Evolutionary conservation across 176 grass and related monocot genomes (phyloP).

Genomic region (Luzula sylvatica): DNA sequence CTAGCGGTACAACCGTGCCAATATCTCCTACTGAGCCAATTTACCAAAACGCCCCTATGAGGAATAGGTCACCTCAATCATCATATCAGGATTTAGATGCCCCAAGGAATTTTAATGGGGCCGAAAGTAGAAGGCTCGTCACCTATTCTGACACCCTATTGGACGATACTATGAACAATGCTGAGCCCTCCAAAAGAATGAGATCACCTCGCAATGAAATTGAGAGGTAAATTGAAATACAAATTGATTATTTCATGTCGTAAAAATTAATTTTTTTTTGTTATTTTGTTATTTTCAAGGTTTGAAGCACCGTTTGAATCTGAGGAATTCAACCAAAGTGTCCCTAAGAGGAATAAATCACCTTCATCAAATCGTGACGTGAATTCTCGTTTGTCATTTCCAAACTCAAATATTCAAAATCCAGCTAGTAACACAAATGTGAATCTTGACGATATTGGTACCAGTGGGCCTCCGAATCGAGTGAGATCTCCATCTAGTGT

Average conservation of each 20-base stretch:
- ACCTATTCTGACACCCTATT: constrained; percentile 29
- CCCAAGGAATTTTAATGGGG: too few species aligned
- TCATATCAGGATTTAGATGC: too few species aligned
- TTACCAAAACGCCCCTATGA: background rate
- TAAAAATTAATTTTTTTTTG: background rate
- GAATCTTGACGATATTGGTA: background rate
- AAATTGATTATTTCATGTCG: background rate
- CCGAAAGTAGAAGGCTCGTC: constrained; percentile 11
- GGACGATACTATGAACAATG: constrained; percentile 26
- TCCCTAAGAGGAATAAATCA: background rate
- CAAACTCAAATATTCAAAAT: background rate
- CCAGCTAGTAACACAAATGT: background rate
- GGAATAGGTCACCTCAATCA: background rate
- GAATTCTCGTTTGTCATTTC: constrained; percentile 1
- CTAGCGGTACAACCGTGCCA: too few species aligned
- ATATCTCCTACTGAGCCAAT: background rate
- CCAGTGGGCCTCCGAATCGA: background rate
- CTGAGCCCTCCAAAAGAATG: constrained; percentile 46
- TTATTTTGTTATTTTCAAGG: constrained; percentile 1
- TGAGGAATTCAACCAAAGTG: background rate
- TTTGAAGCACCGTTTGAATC: background rate
- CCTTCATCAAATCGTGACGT: background rate
- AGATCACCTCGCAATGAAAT: constrained; percentile 35
- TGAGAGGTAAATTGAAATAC: constrained; percentile 20
- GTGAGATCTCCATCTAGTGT: background rate